phyloP scores from a whole-genome alignment of 2,329 filamentous ascomycete species.

The Cercospora zeina region DNA sequence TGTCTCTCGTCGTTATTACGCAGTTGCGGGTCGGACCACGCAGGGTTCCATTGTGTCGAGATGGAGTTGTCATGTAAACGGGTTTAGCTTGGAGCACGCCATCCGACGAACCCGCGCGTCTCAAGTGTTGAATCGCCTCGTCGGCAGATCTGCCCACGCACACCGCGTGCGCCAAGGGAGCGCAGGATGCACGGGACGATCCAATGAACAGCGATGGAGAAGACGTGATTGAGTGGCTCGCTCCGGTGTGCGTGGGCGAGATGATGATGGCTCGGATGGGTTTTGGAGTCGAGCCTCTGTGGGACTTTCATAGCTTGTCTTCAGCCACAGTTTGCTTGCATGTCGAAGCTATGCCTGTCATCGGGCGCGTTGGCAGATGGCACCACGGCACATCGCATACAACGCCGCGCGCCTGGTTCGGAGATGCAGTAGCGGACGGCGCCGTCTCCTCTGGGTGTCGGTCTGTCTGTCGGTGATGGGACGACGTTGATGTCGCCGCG shows the following conservation, averaged over 20 bases:
- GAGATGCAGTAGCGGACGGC: neutral
- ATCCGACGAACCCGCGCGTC: conserved; percentile 18
- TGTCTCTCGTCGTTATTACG: conserved; percentile 13
- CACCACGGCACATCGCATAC: no score
- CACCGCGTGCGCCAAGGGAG: conserved; percentile 21
- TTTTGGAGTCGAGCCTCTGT: no score
- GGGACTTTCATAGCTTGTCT: neutral
- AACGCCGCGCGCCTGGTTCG: neutral
- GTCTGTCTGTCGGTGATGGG: no score
- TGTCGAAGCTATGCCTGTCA: neutral
- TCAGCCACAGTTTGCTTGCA: neutral
- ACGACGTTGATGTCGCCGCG: no score
- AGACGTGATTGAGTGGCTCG: conserved; percentile 8
- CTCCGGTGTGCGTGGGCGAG: neutral
- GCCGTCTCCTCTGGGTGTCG: neutral
- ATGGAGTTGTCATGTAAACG: conserved; percentile 14
- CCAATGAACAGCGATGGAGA: conserved; percentile 8
- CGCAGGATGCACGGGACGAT: neutral
- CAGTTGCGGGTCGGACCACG: conserved; percentile 16
- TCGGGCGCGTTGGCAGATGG: no score
- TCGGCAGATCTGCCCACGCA: conserved; percentile 13
- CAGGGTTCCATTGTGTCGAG: conserved; percentile 6
- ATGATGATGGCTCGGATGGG: neutral
- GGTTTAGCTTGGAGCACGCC: conserved; percentile 25
- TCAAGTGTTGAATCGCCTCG: conserved; percentile 9